A percentile compares a stretch with the other conserved stretches of the same genome.
Conservation (phyloP, 192 early-diverging fungal genomes). For the Dissophora globulifera region DNA sequence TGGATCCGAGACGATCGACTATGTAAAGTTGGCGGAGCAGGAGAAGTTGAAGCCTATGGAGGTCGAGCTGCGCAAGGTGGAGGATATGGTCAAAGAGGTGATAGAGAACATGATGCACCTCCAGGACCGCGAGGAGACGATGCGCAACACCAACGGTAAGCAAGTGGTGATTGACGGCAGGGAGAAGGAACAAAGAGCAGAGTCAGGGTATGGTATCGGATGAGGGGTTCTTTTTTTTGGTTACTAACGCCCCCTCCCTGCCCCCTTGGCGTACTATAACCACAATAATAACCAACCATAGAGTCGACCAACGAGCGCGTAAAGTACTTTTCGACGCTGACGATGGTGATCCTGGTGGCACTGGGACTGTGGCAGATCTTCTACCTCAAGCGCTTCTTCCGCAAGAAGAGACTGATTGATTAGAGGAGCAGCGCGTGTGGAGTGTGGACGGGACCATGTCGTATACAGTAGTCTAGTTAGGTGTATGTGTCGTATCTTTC, state of each 20-base stretch:
- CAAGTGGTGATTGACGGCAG: neutral
- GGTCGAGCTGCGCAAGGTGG: slow-evolving; percentile 83
- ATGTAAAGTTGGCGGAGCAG: slow-evolving; percentile 69
- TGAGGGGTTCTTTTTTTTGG: too few relatives aligned
- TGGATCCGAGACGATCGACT: slow-evolving; percentile 87
- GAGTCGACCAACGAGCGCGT: slow-evolving; percentile 94
- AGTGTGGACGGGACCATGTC: too few relatives aligned
- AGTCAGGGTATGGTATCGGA: too few relatives aligned
- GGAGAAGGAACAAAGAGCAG: too few relatives aligned
- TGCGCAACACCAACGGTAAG: slow-evolving; percentile 90
- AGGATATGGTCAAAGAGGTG: slow-evolving; percentile 80
- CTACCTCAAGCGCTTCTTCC: slow-evolving; percentile 92
- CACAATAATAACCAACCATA: slow-evolving; percentile 20
- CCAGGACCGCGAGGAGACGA: slow-evolving; percentile 81
- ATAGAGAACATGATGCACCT: slow-evolving; percentile 87
- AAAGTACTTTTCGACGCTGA: slow-evolving; percentile 80
- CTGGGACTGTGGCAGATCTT: slow-evolving; percentile 88
- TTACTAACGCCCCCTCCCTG: neutral
- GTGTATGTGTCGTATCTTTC: too few relatives aligned
- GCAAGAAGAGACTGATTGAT: slow-evolving; percentile 88
- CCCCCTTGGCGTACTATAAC: neutral
- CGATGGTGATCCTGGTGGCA: slow-evolving; percentile 76
- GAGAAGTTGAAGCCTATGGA: slow-evolving; percentile 93
- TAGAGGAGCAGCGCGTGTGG: slow-evolving; percentile 50
- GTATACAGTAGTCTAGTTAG: too few relatives aligned